Evolutionary conservation across 257 asterid genomes (phyloP).

Genomic region (Agastache rugosa): DNA sequence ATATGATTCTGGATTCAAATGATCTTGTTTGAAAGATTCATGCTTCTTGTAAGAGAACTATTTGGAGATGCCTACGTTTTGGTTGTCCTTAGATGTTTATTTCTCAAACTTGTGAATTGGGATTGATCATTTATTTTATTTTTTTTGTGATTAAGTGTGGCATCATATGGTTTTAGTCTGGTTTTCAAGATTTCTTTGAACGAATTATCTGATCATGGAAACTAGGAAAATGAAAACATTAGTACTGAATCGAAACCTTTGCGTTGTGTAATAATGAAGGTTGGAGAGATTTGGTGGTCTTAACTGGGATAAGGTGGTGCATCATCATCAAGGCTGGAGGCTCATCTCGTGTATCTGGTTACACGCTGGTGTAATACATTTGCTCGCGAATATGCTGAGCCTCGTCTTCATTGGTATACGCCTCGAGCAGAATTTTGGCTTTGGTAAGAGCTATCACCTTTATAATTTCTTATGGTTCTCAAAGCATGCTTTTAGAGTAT

Average conservation of each 20-base stretch:
- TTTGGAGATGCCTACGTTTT: background rate
- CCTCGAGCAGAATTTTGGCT: slow-evolving; percentile 94
- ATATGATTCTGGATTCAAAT: background rate
- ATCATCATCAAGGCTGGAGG: slow-evolving; percentile 86
- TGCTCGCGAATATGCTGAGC: slow-evolving; percentile 79
- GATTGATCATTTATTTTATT: too few relatives aligned
- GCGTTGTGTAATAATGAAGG: slow-evolving; percentile 44
- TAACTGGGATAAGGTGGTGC: slow-evolving; percentile 75
- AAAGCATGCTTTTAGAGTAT: background rate
- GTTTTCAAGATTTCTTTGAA: background rate
- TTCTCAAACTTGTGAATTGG: too few relatives aligned
- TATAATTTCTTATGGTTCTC: background rate
- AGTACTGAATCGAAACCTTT: background rate
- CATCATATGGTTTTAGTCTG: too few relatives aligned
- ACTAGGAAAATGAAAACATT: background rate
- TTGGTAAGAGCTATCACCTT: slow-evolving; percentile 50
- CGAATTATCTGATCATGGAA: background rate
- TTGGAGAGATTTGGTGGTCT: slow-evolving; percentile 82
- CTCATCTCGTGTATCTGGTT: slow-evolving; percentile 88
- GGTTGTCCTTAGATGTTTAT: background rate
- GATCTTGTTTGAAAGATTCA: background rate
- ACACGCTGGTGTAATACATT: slow-evolving; percentile 88
- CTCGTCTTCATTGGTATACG: slow-evolving; percentile 84
- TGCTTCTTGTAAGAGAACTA: background rate
- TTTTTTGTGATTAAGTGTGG: background rate